Base-by-base conservation (phyloP, 441 rosid genomes). In the Erysimum cheiri region DNA sequence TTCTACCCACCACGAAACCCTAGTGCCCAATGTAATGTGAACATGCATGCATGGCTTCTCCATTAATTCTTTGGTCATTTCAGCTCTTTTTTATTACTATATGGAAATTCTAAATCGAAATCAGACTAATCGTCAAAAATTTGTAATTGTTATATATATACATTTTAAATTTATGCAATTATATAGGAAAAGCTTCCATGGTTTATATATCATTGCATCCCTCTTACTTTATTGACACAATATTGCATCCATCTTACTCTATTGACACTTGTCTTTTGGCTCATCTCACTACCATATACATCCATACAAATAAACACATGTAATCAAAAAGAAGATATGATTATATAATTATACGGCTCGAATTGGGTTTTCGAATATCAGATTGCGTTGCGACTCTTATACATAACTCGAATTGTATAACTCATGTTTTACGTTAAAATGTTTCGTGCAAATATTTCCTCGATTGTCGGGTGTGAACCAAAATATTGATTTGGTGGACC, bases 1-100 rank as follows among this genome's bases (percentile, higher is more conserved):
- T 86, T 84, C 88, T 81, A 90, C 86, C 96, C 77, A 88, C 93
- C 96, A 69, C 63, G 83, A 74, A 75, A 70, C 79, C 78, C 79
- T 75, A 71, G 49, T 71, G 77, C 55, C 78, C 69, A 54, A 64
- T 73, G 58, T 67, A 46, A 67, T 73, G 69, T 67, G 76, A 84
- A 84, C 81, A 65, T 46, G 67, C 75, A 40, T 64, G 61, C 75
- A 64, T 47, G 60, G 60, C 65, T 56, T 69, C 58, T 60, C 29
- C 53, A 53, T 60, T 22, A 22, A 22, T 2, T 67, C 7, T 9
- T 65, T 65, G 37, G 26, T 43, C 50, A n/a, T 36, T 31, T 55
- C 40, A 17, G 12, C 22, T 12, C 4, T n/a, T 19, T 12, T 26
- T 7, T 14, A 37, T 40, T 36, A 49, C 40, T 19, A 50, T 52